Evolutionary conservation across 2,329 filamentous ascomycete genomes (phyloP), one percentile per base, ranked within the genome.

Genomic region (Colletotrichum sp.): DNA sequence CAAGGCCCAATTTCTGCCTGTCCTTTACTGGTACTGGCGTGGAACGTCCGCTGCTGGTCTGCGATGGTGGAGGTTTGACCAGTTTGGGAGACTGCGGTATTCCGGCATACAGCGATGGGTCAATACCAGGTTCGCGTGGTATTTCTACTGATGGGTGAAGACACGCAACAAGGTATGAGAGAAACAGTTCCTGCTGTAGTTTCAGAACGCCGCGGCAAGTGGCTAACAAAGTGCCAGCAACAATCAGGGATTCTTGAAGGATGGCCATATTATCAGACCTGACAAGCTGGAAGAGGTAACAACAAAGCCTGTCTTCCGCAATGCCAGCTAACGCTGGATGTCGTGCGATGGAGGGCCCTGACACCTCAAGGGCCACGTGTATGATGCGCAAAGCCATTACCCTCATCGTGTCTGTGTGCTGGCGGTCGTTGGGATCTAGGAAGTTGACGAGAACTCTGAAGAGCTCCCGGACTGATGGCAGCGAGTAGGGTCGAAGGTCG

Each of bases 331-430:
- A 86, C 72, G 94, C 95, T 8, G 96, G 96, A 81, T 99, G 97
- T 76, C 94, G 94, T 63, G 96, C 95, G 80, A 99, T 98, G 9
- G 96, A 98, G 6, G 97, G 96, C 0, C 97, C 97, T 3, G 97
- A 95, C 72, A 99, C 96, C 84, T 99, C 97, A 27, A 99, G 90
- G 3, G 97, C 97, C 58, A 99, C 97, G 82, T 99, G 97, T 69
- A 99, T 97, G 76, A 99, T 98, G 57, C 97, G 92, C 77, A 99
- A 86, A 21, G 97, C 97, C 96, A 99, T 99, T 54, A 99, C 95
- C 78, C 96, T 92, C 93, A 98, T 97, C 2, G 95, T 93, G 81
- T 99, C 97, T 4, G 95, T 97, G 82, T 98, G 95, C 78, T 96
- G 94, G 66, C 92, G 93, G 83, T 98, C 96, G 80, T 98, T 94